phyloP scores from a whole-genome alignment of 306 rosid species.

The Boehmeria nivea region DNA sequence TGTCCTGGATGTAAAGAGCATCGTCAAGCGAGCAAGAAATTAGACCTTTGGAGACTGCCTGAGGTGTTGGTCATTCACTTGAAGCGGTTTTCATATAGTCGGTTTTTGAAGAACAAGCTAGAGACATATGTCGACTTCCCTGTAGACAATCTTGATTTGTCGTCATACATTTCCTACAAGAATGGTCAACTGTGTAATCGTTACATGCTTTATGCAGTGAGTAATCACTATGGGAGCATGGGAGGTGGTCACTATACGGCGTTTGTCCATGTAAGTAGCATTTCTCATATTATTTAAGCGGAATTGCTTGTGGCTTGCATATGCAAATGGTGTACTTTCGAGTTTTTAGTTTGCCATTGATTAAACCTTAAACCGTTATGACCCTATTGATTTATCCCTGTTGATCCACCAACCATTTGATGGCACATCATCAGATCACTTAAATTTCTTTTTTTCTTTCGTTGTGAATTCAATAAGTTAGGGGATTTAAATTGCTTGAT shows the following conservation, averaged over 20 bases:
- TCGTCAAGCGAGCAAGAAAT: constrained; percentile 90
- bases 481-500: too few relatives aligned
- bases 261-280: constrained; percentile 81
- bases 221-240: constrained; percentile 98
- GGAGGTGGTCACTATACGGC: constrained; percentile 99
- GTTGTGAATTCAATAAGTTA: too few relatives aligned
- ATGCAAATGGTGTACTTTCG: background rate
- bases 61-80: constrained; percentile 96
- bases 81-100: constrained; percentile 94
- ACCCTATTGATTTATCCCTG: too few relatives aligned
- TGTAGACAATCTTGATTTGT: constrained; percentile 77
- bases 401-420: too few relatives aligned
- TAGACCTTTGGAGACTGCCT: constrained; percentile 98
- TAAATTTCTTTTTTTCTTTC: too few relatives aligned
- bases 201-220: constrained; percentile 86
- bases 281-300: background rate
- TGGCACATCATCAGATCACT: too few relatives aligned
- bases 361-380: background rate
- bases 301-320: background rate
- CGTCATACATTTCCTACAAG: constrained; percentile 56
- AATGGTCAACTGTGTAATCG: constrained; percentile 47
- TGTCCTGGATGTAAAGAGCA: constrained; percentile 90
- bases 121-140: constrained; percentile 97
- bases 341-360: background rate
- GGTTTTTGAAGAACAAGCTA: constrained; percentile 81